These are phyloP conservation scores for Dioszegia hungarica DNA, from an alignment of 768 basidiomycete species.

Conservation along the genomic window DNA sequence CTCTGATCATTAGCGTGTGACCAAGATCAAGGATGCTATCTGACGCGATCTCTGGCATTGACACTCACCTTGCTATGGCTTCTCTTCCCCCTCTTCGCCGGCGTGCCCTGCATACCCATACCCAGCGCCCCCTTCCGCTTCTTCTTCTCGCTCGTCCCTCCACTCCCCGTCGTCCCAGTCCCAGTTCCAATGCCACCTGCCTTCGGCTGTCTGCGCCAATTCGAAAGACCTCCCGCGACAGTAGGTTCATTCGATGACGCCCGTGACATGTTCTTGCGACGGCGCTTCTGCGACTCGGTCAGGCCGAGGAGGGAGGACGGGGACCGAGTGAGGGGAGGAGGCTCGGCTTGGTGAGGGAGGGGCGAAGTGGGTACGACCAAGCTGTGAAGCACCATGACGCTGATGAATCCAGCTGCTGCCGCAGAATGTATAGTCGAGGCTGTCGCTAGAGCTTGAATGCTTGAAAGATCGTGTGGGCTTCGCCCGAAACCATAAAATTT, in stretches of 20 bases:
- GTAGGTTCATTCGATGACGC: conserved; percentile 3
- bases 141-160: neutral
- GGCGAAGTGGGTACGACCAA: neutral
- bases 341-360: neutral
- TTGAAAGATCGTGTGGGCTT: too few relatives aligned
- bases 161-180: neutral
- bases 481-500: too few relatives aligned
- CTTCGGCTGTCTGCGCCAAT: conserved; percentile 9
- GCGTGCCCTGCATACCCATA: conserved; percentile 3
- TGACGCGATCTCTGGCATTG: neutral
- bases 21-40: neutral
- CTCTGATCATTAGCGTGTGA: neutral
- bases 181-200: neutral
- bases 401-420: neutral
- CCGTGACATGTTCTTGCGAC: neutral
- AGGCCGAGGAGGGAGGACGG: conserved; percentile 1
- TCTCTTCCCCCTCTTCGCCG: conserved; percentile 2
- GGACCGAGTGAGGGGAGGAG: conserved; percentile 1
- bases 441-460: too few relatives aligned
- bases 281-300: neutral
- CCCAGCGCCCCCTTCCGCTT: neutral
- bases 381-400: neutral
- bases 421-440: too few relatives aligned
- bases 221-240: neutral
- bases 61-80: neutral